Evolutionary conservation across 495 filamentous ascomycete species (phyloP).

Genomic region (Collariella sp.): DNA sequence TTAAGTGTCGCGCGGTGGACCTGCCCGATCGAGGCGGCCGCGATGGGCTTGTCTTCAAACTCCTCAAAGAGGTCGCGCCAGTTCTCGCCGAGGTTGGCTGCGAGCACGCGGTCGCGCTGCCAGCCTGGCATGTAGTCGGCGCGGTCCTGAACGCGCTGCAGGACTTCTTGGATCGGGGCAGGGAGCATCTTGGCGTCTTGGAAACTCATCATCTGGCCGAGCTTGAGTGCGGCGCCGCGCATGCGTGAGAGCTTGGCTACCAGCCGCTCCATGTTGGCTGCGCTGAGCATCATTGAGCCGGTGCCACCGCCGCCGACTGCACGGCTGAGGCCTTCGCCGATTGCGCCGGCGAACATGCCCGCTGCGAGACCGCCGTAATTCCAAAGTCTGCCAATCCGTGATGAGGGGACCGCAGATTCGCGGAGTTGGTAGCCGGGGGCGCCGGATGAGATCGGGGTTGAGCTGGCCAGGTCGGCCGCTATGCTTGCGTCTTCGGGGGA

Average conservation of each 20-base stretch:
- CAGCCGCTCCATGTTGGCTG: constrained; percentile 82
- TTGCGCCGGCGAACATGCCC: constrained; percentile 91
- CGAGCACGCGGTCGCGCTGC: constrained; percentile 78
- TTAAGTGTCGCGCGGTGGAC: constrained; percentile 82
- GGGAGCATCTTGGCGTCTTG: constrained; percentile 98
- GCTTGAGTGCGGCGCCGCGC: constrained; percentile 95
- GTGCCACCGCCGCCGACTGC: constrained; percentile 47
- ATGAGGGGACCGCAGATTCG: constrained; percentile 85
- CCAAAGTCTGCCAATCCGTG: constrained; percentile 78
- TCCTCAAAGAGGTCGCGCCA: constrained; percentile 78
- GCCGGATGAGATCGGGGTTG: background rate
- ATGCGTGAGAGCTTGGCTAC: constrained; percentile 89
- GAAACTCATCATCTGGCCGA: constrained; percentile 95
- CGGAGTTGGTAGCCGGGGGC: constrained; percentile 56
- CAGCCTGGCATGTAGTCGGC: constrained; percentile 96
- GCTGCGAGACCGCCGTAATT: constrained; percentile 90
- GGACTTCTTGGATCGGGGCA: constrained; percentile 68
- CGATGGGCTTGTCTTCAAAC: constrained; percentile 88
- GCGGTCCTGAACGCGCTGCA: constrained; percentile 90
- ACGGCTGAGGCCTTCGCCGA: constrained; percentile 72
- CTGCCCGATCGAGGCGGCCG: constrained; percentile 96
- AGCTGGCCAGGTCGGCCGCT: constrained; percentile 11
- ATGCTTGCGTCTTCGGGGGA: constrained; percentile 11
- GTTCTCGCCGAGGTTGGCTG: constrained; percentile 66
- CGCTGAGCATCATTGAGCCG: constrained; percentile 79